Conservation (phyloP, 371 early-diverging fungal species). For the Synchytrium microbalum region DNA sequence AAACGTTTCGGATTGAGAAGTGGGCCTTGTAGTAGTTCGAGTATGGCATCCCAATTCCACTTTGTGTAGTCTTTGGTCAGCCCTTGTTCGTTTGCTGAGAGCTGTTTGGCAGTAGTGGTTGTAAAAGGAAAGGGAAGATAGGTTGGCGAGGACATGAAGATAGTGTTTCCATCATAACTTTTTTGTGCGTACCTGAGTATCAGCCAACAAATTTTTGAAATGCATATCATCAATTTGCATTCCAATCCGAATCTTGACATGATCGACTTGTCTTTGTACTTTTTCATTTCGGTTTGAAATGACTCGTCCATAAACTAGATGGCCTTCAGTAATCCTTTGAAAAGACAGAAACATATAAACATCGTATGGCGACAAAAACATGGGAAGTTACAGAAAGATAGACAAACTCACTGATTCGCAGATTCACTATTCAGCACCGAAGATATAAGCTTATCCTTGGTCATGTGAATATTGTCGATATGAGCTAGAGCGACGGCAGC, state of each 20-base stretch:
- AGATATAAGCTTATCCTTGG: constrained; percentile 18
- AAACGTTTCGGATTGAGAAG: constrained; percentile 60
- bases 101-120: too few species aligned
- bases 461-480: constrained; percentile 50
- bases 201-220: constrained; percentile 46
- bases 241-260: constrained; percentile 59
- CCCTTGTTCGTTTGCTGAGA: too few species aligned
- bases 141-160: too few species aligned
- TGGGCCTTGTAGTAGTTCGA: constrained; percentile 70
- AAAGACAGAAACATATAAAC: too few species aligned
- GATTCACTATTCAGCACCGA: constrained; percentile 10
- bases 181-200: constrained; percentile 52
- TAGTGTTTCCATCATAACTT: too few species aligned
- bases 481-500: constrained; percentile 67
- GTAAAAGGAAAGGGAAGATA: too few species aligned
- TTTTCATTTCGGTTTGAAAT: too few species aligned
- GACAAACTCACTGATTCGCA: not conserved
- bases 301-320: too few species aligned
- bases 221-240: constrained; percentile 72
- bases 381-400: not conserved
- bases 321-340: too few species aligned
- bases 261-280: constrained; percentile 39
- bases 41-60: constrained; percentile 77
- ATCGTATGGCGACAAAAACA: too few species aligned
- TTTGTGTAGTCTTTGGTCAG: constrained; percentile 68